Conservation (phyloP, 768 basidiomycete species). For the Pleurotus pulmonarius region DNA sequence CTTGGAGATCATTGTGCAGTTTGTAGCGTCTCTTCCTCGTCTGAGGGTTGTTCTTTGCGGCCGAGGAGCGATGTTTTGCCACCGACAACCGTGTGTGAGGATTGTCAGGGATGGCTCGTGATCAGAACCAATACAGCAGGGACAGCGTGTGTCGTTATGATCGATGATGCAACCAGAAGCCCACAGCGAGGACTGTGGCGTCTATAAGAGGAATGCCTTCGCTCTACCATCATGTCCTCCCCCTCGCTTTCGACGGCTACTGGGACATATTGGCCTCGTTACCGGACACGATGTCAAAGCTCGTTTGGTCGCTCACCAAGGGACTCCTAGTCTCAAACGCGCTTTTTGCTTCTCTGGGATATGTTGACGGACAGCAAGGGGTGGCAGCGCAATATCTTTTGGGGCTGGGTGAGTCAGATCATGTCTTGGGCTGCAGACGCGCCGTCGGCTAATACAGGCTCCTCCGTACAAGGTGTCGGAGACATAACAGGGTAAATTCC, state of each 20-base stretch:
- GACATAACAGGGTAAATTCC: conserved; percentile 67
- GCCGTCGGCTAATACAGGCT: neutral
- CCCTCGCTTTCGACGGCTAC: conserved; percentile 24
- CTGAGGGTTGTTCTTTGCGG: no score
- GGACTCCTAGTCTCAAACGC: conserved; percentile 36
- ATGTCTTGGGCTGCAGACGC: neutral
- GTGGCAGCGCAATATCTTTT: conserved; percentile 48
- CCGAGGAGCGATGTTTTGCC: no score
- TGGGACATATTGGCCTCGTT: conserved; percentile 31
- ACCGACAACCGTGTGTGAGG: neutral
- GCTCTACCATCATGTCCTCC: conserved; percentile 29
- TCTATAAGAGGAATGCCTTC: conserved; percentile 25
- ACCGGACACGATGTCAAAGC: conserved; percentile 33
- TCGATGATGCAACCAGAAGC: neutral
- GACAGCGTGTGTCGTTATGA: neutral
- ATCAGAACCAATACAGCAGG: neutral
- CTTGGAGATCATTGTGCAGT: neutral
- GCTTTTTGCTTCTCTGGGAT: conserved; percentile 22
- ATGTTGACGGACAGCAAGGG: conserved; percentile 17
- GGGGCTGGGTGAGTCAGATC: conserved; percentile 46
- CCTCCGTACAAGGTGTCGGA: conserved; percentile 46
- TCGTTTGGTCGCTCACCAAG: conserved; percentile 36
- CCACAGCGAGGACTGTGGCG: neutral
- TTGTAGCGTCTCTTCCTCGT: neutral
- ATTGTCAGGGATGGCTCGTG: conserved; percentile 5